phyloP scores from a whole-genome alignment of 139 green algal species.

The Chlamydomonas eustigma region DNA sequence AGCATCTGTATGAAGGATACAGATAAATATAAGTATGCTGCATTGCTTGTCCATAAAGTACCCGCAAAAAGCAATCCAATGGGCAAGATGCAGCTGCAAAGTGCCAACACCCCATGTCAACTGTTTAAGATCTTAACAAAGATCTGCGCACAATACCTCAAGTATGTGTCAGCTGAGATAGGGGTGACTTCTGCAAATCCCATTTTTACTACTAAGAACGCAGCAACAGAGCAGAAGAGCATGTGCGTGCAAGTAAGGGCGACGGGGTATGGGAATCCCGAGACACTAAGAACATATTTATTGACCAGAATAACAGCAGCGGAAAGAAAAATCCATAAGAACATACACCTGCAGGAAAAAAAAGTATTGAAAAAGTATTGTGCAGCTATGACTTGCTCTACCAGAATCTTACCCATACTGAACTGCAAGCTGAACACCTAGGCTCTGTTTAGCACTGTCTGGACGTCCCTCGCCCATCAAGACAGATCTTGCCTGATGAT shows the following conservation, averaged over 20 bases:
- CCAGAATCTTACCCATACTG: slow-evolving; percentile 10
- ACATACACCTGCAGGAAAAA: slow-evolving; percentile 40
- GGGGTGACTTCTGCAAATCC: slow-evolving; percentile 31
- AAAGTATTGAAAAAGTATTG: slow-evolving; percentile 6
- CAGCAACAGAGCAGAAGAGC: slow-evolving; percentile 52
- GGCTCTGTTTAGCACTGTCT: neutral
- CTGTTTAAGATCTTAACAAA: neutral
- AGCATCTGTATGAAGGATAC: slow-evolving; percentile 97
- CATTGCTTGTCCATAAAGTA: slow-evolving; percentile 87
- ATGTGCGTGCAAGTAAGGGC: slow-evolving; percentile 63
- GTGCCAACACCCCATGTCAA: neutral
- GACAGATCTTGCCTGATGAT: no score
- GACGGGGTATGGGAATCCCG: slow-evolving; percentile 65
- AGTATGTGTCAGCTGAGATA: slow-evolving; percentile 41
- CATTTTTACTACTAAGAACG: slow-evolving; percentile 21
- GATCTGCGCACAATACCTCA: slow-evolving; percentile 22
- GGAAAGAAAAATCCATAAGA: slow-evolving; percentile 42
- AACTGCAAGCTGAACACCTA: neutral
- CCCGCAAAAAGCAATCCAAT: slow-evolving; percentile 82
- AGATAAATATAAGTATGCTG: slow-evolving; percentile 85
- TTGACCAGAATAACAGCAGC: slow-evolving; percentile 68
- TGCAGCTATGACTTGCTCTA: neutral
- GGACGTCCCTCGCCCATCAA: neutral
- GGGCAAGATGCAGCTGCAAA: slow-evolving; percentile 67
- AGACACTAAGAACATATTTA: slow-evolving; percentile 66